phyloP scores from a whole-genome alignment of 768 basidiomycete genomes.

The Clitopilus passeckerianus region DNA sequence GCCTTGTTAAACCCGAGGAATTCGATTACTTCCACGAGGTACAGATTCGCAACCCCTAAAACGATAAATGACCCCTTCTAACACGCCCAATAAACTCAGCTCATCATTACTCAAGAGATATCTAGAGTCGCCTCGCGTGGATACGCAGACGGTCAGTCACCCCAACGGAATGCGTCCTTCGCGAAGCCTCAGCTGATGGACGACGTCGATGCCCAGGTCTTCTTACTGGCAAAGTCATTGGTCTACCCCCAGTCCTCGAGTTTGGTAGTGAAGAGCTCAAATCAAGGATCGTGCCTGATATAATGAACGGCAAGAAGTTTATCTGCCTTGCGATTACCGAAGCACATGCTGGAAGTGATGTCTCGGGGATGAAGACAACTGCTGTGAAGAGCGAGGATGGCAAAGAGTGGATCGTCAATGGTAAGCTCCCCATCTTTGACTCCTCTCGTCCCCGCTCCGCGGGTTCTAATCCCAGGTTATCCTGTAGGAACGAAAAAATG shows the following conservation, averaged over 20 bases:
- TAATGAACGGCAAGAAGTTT: conserved; percentile 73
- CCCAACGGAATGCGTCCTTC: not conserved
- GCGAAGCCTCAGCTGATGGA: conserved; percentile 9
- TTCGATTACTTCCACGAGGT: conserved; percentile 91
- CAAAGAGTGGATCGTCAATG: conserved; percentile 80
- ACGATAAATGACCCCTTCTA: not conserved
- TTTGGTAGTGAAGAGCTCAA: conserved; percentile 68
- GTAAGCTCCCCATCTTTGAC: conserved; percentile 14
- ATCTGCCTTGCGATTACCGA: conserved; percentile 88
- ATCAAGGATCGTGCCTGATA: conserved; percentile 57
- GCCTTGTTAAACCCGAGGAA: conserved; percentile 78
- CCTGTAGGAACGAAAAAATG: conserved; percentile 67
- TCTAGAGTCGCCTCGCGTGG: conserved; percentile 66
- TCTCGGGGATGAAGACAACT: conserved; percentile 70
- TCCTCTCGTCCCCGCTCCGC: not conserved
- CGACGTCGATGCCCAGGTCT: conserved; percentile 34
- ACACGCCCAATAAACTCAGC: conserved; percentile 26
- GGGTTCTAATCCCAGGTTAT: not conserved
- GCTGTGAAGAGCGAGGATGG: conserved; percentile 80
- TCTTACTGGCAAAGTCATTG: conserved; percentile 77
- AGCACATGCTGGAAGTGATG: conserved; percentile 85
- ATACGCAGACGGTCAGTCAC: conserved; percentile 67
- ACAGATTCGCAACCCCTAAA: conserved; percentile 1
- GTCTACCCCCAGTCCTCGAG: conserved; percentile 83
- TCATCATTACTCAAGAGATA: conserved; percentile 82